Base-by-base conservation (phyloP, 345 rosid species). In the Hibiscus syriacus region DNA sequence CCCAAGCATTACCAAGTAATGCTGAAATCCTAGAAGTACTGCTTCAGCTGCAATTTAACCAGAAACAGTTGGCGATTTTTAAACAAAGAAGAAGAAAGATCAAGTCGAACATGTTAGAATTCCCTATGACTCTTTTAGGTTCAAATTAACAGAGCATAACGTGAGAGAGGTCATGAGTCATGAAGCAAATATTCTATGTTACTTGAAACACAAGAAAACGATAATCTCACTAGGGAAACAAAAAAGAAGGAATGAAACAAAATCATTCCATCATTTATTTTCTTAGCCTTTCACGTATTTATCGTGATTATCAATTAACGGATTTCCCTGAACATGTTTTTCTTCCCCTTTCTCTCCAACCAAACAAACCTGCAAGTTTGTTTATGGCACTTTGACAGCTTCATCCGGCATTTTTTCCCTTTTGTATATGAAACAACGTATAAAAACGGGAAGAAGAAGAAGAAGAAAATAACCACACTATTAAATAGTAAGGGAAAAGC, bases 1-100 rank as follows among this genome's bases (percentile, higher is more conserved):
- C 58, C 97, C 98, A 39, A 93, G 84, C 97, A 93, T 87, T 68
- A 90, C 96, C 49, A 93, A 27, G 80, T 88, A 93, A 77, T 93
- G 98, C 74, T 93, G 98, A 74, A 93, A 93, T 66, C 97, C 97
- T 13, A 77, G 71, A 29, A 89, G 14, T 34, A 86, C 49, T 1
- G 90, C 90, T 76, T 81, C 87, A 10, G 87, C 98, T 93, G 98
- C 85, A 73, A 63, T 53, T 38, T 5, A 57, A 45, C 12, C 38
- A 32, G 30, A 72, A 69, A 4, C 4, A 7, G 2, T 43, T 46
- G 30, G 16, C 23, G 7, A 16, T 13, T 26, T 45, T n/a, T n/a
- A 29, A 36, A 48, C 32, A 36, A 1, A 36, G 11, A 36, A 5
- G 41, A n/a, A 36, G 11, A 41, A 2, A 12, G 14, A 39, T 29